phyloP scores from a whole-genome alignment of 495 filamentous ascomycete genomes.

The Diplogelasinospora grovesii region DNA sequence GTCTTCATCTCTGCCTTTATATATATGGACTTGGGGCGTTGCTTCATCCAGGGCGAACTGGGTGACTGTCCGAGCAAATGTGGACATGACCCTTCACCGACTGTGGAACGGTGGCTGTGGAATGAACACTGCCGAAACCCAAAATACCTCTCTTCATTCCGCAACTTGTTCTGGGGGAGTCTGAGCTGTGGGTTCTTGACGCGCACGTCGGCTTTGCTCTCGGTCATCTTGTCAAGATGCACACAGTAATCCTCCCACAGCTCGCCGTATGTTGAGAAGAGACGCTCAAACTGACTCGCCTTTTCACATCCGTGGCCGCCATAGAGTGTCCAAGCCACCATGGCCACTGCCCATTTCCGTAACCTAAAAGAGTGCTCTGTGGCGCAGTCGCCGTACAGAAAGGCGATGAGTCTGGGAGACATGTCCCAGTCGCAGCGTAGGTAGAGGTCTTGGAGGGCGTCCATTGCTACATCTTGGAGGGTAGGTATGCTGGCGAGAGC shows the following conservation, averaged over 20 bases:
- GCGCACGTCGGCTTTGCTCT: constrained; percentile 34
- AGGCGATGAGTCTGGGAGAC: constrained; percentile 34
- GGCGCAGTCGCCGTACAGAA: constrained; percentile 40
- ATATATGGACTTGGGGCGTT: too few species aligned
- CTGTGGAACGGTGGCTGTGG: constrained; percentile 36
- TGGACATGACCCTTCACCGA: constrained; percentile 38
- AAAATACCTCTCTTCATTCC: constrained; percentile 40
- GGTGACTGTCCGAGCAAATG: constrained; percentile 15
- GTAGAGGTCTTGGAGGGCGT: constrained; percentile 43
- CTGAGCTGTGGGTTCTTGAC: constrained; percentile 46
- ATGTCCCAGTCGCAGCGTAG: constrained; percentile 45
- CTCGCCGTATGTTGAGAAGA: constrained; percentile 32
- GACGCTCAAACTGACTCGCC: constrained; percentile 23
- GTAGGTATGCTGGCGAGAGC: constrained; percentile 32
- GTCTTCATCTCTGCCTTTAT: constrained; percentile 6
- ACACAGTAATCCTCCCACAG: constrained; percentile 35
- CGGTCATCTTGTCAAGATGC: constrained; percentile 36
- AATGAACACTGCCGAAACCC: constrained; percentile 45
- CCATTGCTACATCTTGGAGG: constrained; percentile 42
- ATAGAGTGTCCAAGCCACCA: constrained; percentile 40
- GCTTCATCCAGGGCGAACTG: neutral
- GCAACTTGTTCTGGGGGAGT: constrained; percentile 36
- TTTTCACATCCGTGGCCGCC: constrained; percentile 12
- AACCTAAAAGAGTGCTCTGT: constrained; percentile 32
- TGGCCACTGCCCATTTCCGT: constrained; percentile 43